Evolutionary conservation across 257 asterid genomes (phyloP), one percentile per base, ranked within the genome.

Genomic region (Anisodus tanguticus): DNA sequence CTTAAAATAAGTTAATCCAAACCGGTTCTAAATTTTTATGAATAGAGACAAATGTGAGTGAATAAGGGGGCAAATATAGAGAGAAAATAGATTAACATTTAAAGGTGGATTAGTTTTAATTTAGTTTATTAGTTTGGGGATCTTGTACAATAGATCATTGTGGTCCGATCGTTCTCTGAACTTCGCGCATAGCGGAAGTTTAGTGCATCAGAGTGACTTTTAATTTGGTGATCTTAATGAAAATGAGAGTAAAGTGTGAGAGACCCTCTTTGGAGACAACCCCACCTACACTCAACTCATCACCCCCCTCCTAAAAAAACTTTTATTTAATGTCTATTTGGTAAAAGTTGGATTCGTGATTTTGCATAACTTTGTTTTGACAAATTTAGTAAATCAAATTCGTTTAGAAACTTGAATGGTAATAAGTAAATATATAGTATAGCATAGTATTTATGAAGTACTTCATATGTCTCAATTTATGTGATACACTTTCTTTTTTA

Each of bases 81-180:
- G 81, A 77, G 81, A 51, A 77, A 53, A 1, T 5, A 77, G 64
- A 77, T 77, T 77, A 77, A 26, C 26, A 54, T 77, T 77, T 13
- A 53, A 77, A 77, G n/a, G 4, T 51, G 63, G 64, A 77, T 77
- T 77, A 71, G 45, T 5, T 8, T 71, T 43, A 71, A 71, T 71
- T 9, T 43, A 77, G 19, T 77, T 77, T 77, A 53, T 51, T 77
- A 77, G 81, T 77, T 77, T 77, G 64, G 49, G 81, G 26, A 77
- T 22, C 26, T 22, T 22, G 26, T 22, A 22, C 26, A 22, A 22
- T 22, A 22, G 26, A 22, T 22, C 26, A 22, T 22, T 22, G 26
- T 22, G 26, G 26, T 22, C 26, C 26, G 26, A 0, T 22, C 0
- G 0, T 22, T 22, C 0, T 22, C 26, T 22, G 26, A 22, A 22